Base-by-base conservation (phyloP, 257 asterid genomes). In the Solanum clarkiae region DNA sequence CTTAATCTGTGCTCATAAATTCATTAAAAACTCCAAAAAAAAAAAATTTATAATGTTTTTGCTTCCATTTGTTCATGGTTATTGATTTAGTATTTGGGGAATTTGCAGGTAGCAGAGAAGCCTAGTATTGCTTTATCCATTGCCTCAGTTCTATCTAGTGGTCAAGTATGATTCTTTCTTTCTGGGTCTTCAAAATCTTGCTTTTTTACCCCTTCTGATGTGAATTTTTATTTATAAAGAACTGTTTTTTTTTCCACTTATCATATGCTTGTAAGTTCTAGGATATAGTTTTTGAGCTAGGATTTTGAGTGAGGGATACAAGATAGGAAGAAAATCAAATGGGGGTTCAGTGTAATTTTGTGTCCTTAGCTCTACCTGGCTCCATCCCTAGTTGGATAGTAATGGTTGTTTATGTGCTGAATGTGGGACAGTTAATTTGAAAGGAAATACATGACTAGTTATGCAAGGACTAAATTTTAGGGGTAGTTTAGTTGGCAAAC, bases 121-220 rank as follows among this genome's bases (percentile, higher is more conserved):
- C 98, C 98, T 53, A 95, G 98, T 87, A 95, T 95, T 86, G 98
- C 98, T 84, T 91, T 93, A 16, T 91, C 98, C 82, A 92, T 95
- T 83, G 98, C 98, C 75, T 80, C 98, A 51, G 94, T 88, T 72
- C 92, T 95, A 81, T 93, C 98, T 59, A 90, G 91, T 81, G 97
- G 94, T 75, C 94, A 96, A 86, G 98, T 93, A 91, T 82, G 93
- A 24, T 63, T 56, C 80, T 60, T 68, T 68, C 40, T 74, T 44
- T 59, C 42, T 4, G 42, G 82, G 62, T 24, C 4, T 47, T 24
- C 81, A 47, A 45, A 72, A 45, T 74, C 22, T 74, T 47, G 2
- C 17, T 22, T 22, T 74, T 1, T 22, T 1, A 1, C 8, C 4
- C 0, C 11, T 49, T 29, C 20, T 72, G 20, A 6, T 72, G n/a